Evolutionary conservation across 2,329 filamentous ascomycete genomes (phyloP).

Genomic region (Arthrinium puccinioides): DNA sequence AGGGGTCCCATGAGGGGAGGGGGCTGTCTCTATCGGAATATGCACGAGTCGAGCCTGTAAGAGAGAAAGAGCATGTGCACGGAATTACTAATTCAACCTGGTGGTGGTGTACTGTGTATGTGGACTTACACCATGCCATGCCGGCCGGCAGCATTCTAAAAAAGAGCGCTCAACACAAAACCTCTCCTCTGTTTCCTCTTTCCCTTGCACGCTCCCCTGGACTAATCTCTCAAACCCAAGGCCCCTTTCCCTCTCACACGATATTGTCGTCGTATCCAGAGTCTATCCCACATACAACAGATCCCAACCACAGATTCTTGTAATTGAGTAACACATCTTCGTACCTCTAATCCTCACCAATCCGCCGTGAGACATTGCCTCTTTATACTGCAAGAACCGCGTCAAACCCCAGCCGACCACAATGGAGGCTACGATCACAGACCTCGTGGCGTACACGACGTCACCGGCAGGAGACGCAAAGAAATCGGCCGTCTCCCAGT

Average conservation of each 20-base stretch:
- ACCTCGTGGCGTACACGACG: constrained; percentile 30
- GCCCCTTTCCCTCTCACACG: neutral
- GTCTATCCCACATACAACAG: too few species aligned
- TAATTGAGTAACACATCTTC: constrained; percentile 1
- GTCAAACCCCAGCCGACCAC: constrained; percentile 9
- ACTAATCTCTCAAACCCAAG: neutral
- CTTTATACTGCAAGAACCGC: neutral
- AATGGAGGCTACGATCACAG: constrained; percentile 27
- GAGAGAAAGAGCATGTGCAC: neutral
- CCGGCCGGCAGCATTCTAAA: neutral
- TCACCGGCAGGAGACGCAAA: constrained; percentile 33
- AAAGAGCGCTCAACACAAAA: neutral
- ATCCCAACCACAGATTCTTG: too few species aligned
- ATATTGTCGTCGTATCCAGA: neutral
- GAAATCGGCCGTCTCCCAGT: constrained; percentile 31
- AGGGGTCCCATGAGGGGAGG: neutral
- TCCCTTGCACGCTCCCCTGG: neutral
- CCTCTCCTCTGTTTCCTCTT: neutral
- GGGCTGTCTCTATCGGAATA: too few species aligned
- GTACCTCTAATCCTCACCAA: neutral
- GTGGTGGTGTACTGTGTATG: neutral
- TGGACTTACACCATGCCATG: neutral
- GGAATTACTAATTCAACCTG: constrained; percentile 3
- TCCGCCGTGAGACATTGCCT: neutral
- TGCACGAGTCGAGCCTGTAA: neutral